Conservation (phyloP, 192 early-diverging fungal genomes). For the Spinellus fusiger region DNA sequence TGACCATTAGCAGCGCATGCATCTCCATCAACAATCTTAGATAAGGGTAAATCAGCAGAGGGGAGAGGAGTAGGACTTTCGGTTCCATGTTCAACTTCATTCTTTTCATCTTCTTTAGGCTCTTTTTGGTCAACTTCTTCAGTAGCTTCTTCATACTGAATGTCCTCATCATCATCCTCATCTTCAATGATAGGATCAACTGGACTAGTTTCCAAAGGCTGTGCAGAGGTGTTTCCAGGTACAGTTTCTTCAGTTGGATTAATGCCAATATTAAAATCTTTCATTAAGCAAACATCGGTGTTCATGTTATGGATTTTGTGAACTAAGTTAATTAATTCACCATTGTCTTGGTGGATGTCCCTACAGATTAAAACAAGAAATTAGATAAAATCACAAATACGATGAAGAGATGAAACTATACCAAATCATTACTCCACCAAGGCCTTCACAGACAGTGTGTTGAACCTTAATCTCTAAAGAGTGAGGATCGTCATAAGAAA, state of each 20-base stretch:
- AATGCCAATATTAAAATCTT: neutral
- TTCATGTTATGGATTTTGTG: constrained; percentile 14
- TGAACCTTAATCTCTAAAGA: constrained; percentile 59
- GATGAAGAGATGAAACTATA: neutral
- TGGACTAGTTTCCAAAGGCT: neutral
- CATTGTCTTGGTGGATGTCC: constrained; percentile 37
- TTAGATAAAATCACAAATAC: neutral
- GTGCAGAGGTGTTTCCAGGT: neutral
- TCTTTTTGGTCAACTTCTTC: neutral
- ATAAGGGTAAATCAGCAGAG: neutral
- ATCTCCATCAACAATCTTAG: neutral
- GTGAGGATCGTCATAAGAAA: constrained; percentile 75
- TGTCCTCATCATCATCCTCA: neutral
- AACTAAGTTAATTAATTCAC: constrained; percentile 23
- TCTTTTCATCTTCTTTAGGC: neutral
- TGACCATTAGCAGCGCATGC: neutral
- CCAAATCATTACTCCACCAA: constrained; percentile 70
- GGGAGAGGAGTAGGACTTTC: neutral
- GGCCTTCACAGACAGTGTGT: constrained; percentile 36
- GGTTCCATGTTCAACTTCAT: neutral
- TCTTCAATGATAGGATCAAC: neutral
- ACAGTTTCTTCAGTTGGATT: neutral
- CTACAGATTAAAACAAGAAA: neutral
- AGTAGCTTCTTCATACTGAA: neutral
- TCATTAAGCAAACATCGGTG: neutral